Evolutionary conservation across 2,329 filamentous ascomycete genomes (phyloP), one percentile per base, ranked within the genome.

Genomic region (Pseudodiploospora longispora): DNA sequence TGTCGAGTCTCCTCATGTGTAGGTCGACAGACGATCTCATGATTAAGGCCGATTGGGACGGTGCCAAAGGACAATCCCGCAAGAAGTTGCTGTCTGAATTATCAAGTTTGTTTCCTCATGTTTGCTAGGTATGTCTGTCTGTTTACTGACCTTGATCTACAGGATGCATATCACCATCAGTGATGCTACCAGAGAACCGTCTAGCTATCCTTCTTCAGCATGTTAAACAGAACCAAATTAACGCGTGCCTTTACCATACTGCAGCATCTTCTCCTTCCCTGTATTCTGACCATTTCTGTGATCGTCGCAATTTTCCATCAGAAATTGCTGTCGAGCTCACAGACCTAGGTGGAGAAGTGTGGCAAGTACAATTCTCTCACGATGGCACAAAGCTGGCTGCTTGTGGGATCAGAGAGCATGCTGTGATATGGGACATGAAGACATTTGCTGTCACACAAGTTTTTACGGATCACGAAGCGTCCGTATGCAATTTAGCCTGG

Each of bases 171-270:
- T 95, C 93, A 2, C 91, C 93, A 0, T 93, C 89, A 4, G 87
- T 95, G 37, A 97, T 98, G 90, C 85, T 98, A 43, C 93, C 93
- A 2, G 87, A 95, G 58, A 87, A 93, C 61, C 83, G 93, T 6
- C 72, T 98, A 37, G 87, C 88, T 2, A 76, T 82, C 31, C 71
- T 98, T 10, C 70, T 98, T 42, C 76, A 90, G 46, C 82, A 94
- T 52, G 82, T 95, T 33, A 95, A 96, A 60, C 76, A 83, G 49
- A 80, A 75, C 50, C 91, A 96, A 66, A 86, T 96, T 47, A 78
- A 82, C 41, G 79, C 78, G 30, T 98, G 93, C 60, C 68, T 90
- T 34, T 97, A 90, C 63, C 93, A 98, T 66, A 96, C 94, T 42
- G 88, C 82, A 4, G 74, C 81, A 2, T 67, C 73, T 4, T 78